phyloP scores from a whole-genome alignment of 306 rosid species.

The Cicer pinnatifidum region DNA sequence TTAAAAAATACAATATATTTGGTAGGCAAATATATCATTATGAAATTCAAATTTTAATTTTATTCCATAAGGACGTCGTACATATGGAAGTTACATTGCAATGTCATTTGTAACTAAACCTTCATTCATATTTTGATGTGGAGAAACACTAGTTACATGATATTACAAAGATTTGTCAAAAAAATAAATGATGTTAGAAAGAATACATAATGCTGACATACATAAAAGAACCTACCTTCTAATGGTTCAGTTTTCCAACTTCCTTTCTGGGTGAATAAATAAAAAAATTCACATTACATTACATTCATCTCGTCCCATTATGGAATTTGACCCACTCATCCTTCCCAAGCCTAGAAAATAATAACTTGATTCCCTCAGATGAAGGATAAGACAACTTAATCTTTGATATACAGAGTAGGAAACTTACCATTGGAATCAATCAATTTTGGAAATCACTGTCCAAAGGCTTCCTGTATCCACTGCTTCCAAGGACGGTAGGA shows the following conservation, averaged over 20 bases:
- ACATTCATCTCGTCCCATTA: slow-evolving; percentile 23
- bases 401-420: slow-evolving; percentile 38
- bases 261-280: slow-evolving; percentile 39
- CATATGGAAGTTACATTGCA: not conserved
- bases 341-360: slow-evolving; percentile 8
- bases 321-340: slow-evolving; percentile 14
- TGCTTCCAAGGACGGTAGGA: slow-evolving; percentile 30
- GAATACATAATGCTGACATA: slow-evolving; percentile 27
- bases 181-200: slow-evolving; percentile 26
- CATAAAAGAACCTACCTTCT: slow-evolving; percentile 33
- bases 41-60: not conserved
- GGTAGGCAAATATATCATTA: not conserved
- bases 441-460: slow-evolving; percentile 28
- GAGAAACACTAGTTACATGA: slow-evolving; percentile 31
- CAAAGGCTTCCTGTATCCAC: slow-evolving; percentile 2
- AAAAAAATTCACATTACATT: slow-evolving; percentile 38
- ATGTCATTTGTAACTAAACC: slow-evolving; percentile 22
- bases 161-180: slow-evolving; percentile 12
- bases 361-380: slow-evolving; percentile 20
- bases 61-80: not conserved
- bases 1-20: not conserved
- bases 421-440: slow-evolving; percentile 11
- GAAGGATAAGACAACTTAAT: slow-evolving; percentile 38
- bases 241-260: slow-evolving; percentile 37
- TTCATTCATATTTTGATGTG: slow-evolving; percentile 27